Base-by-base conservation (phyloP, 2,329 filamentous ascomycete species). In the Sclerotiophoma versabilis region DNA sequence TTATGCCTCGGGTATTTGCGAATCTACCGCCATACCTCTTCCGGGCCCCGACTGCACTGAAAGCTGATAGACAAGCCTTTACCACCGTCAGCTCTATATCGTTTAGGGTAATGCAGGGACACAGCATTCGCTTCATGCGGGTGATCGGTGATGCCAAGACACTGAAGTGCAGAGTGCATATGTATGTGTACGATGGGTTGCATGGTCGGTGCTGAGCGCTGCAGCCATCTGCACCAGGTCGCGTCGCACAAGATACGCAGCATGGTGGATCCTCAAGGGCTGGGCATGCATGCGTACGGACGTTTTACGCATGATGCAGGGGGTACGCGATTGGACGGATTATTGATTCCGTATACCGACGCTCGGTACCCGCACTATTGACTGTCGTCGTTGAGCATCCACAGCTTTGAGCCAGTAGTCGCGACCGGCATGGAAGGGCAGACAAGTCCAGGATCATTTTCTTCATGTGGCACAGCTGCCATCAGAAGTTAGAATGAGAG, bases 121-220 rank as follows among this genome's bases (percentile, higher is more conserved):
- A 42, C 25, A 34, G 27, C n/a, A 25, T 41, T 45, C 25, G 23
- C 33, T 30, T 45, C 43, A 59, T 57, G 57, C 38, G 41, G 49
- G 57, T 59, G 57, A 55, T 53, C 51, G 26, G 56, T 58, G 56
- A 59, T 47, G 57, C 57, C 57, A 59, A 59, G 57, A 48, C 20
- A 15, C 22, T 49, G 53, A 42, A 57, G 49, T 57, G 57, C 57
- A 57, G 49, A 15, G n/a, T 49, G 43, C 44, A 45, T 51, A 48
- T 39, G 49, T 53, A 45, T 38, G 49, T 15, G 30, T 46, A 43
- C 44, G 39, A 47, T 39, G 36, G 44, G 48, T 23, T 54, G 52
- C 52, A 56, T 55, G 30, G 44, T 15, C 30, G 27, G 33, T 50
- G 30, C 34, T 39, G 42, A 49, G 39, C 26, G 34, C 36, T n/a